Evolutionary conservation across 805 yeast species (phyloP).

Genomic region (Kodamaea lidongshanica): DNA sequence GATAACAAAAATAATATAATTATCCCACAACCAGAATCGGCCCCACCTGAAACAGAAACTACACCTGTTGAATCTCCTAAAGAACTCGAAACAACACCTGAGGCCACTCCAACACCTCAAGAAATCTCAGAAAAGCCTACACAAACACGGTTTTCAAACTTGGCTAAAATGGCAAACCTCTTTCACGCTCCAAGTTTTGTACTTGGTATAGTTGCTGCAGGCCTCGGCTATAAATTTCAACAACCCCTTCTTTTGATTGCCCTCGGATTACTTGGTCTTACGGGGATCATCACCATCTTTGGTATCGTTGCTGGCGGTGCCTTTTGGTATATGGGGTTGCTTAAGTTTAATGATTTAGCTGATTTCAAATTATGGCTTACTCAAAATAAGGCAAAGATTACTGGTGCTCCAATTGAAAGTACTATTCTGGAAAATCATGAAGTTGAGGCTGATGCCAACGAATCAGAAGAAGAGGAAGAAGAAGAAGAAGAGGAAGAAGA

Average conservation of each 20-base stretch:
- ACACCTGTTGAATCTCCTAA: too few species aligned
- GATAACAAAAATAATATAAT: too few species aligned
- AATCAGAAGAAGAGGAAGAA: neutral
- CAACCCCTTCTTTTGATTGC: conserved; percentile 17
- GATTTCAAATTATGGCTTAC: conserved; percentile 5
- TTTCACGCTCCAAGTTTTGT: conserved; percentile 25
- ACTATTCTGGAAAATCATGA: too few species aligned
- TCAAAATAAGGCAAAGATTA: too few species aligned
- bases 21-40: too few species aligned
- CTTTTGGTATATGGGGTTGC: conserved; percentile 28
- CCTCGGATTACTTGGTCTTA: conserved; percentile 10
- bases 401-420: too few species aligned
- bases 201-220: conserved; percentile 21
- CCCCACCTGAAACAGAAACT: too few species aligned
- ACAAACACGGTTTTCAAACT: too few species aligned
- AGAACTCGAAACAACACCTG: too few species aligned
- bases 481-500: conserved; percentile 1
- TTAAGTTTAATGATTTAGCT: conserved; percentile 12
- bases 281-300: conserved; percentile 2
- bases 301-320: conserved; percentile 16
- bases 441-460: conserved; percentile 2
- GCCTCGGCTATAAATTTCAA: conserved; percentile 16
- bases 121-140: too few species aligned
- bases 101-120: too few species aligned
- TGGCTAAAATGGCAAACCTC: conserved; percentile 5